Evolutionary conservation across 352 stramenopile species (phyloP).

Genomic region (Phytophthora colocasiae): DNA sequence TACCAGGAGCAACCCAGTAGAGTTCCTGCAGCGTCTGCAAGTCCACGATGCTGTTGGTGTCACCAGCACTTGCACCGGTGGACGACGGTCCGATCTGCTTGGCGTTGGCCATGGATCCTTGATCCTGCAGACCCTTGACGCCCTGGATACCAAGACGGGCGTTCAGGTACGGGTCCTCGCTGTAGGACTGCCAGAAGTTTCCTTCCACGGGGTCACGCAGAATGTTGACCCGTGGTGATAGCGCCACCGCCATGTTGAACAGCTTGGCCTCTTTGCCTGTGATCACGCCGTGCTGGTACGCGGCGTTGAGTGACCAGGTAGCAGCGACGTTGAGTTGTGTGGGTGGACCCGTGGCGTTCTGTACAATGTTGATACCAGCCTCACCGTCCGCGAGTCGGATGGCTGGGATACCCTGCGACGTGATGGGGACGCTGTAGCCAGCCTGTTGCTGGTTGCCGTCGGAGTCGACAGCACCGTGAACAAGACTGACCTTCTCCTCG

Average conservation of each 20-base stretch:
- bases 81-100: slow-evolving; percentile 43
- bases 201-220: slow-evolving; percentile 31
- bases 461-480: slow-evolving; percentile 31
- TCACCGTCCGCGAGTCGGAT: slow-evolving; percentile 38
- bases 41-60: slow-evolving; percentile 37
- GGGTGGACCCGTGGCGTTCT: slow-evolving; percentile 35
- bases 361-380: slow-evolving; percentile 40
- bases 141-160: slow-evolving; percentile 36
- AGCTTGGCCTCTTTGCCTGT: slow-evolving; percentile 42
- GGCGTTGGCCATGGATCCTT: slow-evolving; percentile 41
- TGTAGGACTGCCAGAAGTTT: slow-evolving; percentile 48
- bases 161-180: slow-evolving; percentile 42
- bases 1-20: slow-evolving; percentile 38
- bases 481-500: slow-evolving; percentile 39
- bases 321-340: slow-evolving; percentile 40
- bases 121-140: slow-evolving; percentile 28
- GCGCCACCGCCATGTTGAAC: slow-evolving; percentile 37
- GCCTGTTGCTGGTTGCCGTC: slow-evolving; percentile 40
- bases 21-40: slow-evolving; percentile 37
- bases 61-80: slow-evolving; percentile 30
- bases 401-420: slow-evolving; percentile 32
- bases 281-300: slow-evolving; percentile 42
- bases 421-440: slow-evolving; percentile 33
- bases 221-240: slow-evolving; percentile 42
- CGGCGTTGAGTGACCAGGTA: slow-evolving; percentile 34